Base-by-base conservation (phyloP, 1,284 basidiomycete species). In the Cryptococcus sp. region DNA sequence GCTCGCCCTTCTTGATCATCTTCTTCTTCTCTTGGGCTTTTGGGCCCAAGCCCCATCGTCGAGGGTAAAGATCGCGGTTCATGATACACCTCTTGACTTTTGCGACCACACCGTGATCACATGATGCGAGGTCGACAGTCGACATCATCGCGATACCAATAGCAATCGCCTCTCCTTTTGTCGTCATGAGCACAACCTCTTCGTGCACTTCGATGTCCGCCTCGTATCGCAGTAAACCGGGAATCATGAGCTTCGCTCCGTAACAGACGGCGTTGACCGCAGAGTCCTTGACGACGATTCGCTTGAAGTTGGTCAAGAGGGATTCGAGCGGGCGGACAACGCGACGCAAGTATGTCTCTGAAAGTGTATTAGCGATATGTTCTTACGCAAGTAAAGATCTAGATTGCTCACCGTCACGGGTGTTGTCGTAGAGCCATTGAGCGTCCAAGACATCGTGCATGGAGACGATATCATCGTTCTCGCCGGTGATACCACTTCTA, bases 361-460 rank as follows among this genome's bases (percentile, higher is more conserved):
- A 16, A 8, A 37, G n/a, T 19, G 20, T 10, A 22, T 17, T 19
- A 51, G 16, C 49, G 47, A 29, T 44, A 52, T 48, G 29, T 37
- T 22, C 40, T 22, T 26, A 5, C 3, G 40, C 23, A 41, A 29
- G 5, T 38, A 38, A 17, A 51, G 23, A 16, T 46, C 22, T 26
- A 39, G 13, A 22, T 39, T 43, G 74, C 86, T 64, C 65, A 89
- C 92, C 94, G 79, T 99, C 96, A 50, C 95, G 85, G n/a, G 91
- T 97, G 78, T 96, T 98, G 79, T 99, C 96, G 78, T 96, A 99
- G 72, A 90, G 80, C 94, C 95, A 99, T 75, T 99, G 96, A 11
- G 96, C 96, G 78, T 99, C 96, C 79, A 99, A 81, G 37, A 99
- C 94, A 77, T 99, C 96, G 81, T 99, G 96, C 96, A 99, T 99